Conservation (phyloP, 805 yeast species). For the Wickerhamomyces bisporus region DNA sequence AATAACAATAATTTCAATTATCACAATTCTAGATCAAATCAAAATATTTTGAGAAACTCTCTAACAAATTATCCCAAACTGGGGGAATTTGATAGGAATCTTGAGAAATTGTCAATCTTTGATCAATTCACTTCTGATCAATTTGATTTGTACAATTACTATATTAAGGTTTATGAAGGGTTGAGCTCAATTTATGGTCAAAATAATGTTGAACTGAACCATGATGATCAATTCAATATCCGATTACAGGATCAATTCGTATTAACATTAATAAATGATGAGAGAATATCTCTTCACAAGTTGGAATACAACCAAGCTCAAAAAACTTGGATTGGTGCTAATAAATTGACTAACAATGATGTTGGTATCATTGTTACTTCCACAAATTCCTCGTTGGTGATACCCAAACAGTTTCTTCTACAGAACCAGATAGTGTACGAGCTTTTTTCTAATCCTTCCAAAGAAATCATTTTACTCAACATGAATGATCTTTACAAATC, state of each 20-base stretch:
- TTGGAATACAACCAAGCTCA: background rate
- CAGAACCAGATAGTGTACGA: no score
- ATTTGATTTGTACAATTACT: constrained; percentile 19
- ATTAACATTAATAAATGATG: constrained; percentile 15
- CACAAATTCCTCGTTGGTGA: background rate
- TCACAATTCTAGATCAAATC: constrained; percentile 8
- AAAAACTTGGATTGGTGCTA: background rate
- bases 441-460: background rate
- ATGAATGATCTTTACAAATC: background rate
- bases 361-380: constrained; percentile 10
- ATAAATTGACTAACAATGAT: constrained; percentile 3
- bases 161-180: constrained; percentile 6
- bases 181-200: constrained; percentile 2
- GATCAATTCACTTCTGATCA: constrained; percentile 20
- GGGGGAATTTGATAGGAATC: constrained; percentile 13
- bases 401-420: no score
- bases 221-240: constrained; percentile 14
- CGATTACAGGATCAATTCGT: constrained; percentile 7
- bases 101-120: constrained; percentile 15
- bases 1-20: constrained; percentile 20
- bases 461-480: background rate
- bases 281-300: constrained; percentile 3
- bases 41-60: constrained; percentile 13
- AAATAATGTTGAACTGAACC: constrained; percentile 13
- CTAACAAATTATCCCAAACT: constrained; percentile 13